phyloP scores from a whole-genome alignment of 129 eudicot genomes.

The Ambrosia trifida region DNA sequence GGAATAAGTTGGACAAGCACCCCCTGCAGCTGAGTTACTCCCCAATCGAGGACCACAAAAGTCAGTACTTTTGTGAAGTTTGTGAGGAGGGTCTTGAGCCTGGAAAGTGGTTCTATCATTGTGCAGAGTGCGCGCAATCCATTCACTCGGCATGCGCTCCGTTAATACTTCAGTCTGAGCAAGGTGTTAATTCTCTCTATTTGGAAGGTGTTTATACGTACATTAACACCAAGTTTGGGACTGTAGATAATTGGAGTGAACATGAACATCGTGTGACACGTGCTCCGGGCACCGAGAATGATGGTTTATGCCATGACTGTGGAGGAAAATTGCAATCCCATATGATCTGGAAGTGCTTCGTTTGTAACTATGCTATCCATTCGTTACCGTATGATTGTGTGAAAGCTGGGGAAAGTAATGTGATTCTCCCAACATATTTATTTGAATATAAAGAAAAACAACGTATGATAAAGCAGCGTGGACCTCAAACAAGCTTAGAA shows the following conservation, averaged over 20 bases:
- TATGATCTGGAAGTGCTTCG: constrained; percentile 4
- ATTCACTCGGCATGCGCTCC: neutral
- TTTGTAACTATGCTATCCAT: neutral
- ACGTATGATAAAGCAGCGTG: neutral
- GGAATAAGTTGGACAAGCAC: constrained; percentile 1
- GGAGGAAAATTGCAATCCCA: neutral
- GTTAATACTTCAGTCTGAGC: neutral
- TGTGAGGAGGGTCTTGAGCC: neutral
- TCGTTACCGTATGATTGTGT: neutral
- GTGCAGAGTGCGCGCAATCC: neutral
- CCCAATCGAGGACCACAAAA: constrained; percentile 1
- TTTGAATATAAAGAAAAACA: neutral
- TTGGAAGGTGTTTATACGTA: neutral
- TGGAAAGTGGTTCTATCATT: constrained; percentile 7
- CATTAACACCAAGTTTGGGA: neutral
- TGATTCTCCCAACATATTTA: too few species aligned
- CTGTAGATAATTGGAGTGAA: neutral
- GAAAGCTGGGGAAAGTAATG: too few species aligned
- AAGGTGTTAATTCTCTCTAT: neutral
- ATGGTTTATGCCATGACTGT: neutral
- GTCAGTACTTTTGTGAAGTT: neutral
- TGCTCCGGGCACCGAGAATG: neutral
- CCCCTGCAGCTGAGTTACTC: neutral
- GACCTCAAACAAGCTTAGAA: neutral
- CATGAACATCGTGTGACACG: neutral